phyloP scores from a whole-genome alignment of 139 green algal species.

The Protoeuglena noctilucae region DNA sequence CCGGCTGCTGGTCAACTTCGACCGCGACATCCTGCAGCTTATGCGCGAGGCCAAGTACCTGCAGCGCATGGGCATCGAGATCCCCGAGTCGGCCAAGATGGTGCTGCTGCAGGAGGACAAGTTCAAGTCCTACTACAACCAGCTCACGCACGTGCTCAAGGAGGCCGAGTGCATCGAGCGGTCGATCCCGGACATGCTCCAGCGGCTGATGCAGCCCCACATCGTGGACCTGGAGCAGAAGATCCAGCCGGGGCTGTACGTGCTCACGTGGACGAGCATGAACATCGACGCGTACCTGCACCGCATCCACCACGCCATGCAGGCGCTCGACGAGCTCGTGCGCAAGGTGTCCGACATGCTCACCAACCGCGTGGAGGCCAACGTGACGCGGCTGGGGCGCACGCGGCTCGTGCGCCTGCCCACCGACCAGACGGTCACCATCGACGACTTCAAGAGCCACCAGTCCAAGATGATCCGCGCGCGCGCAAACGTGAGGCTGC shows the following conservation, averaged over 20 bases:
- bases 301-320: constrained; percentile 42
- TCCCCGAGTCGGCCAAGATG: constrained; percentile 58
- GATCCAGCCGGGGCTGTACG: constrained; percentile 58
- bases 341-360: constrained; percentile 67
- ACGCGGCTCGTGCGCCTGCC: constrained; percentile 67
- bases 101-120: constrained; percentile 67
- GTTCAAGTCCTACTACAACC: constrained; percentile 73
- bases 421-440: constrained; percentile 55
- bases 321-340: constrained; percentile 64
- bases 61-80: constrained; percentile 58
- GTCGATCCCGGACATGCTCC: constrained; percentile 36
- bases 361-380: constrained; percentile 66
- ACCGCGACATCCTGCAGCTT: constrained; percentile 72
- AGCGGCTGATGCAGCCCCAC: constrained; percentile 64
- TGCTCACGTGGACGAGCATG: constrained; percentile 73
- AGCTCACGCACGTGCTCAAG: constrained; percentile 52
- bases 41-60: constrained; percentile 76
- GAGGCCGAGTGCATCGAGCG: constrained; percentile 50
- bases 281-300: constrained; percentile 89
- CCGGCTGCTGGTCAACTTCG: constrained; percentile 70
- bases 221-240: constrained; percentile 69
- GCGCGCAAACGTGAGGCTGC: too few species aligned
- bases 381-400: constrained; percentile 43
- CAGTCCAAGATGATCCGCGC: constrained; percentile 37
- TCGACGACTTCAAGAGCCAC: constrained; percentile 66